A percentile compares a stretch with the other conserved stretches of the same genome.
phyloP scores from a whole-genome alignment of 2,329 filamentous ascomycete species.

The Xylariaceae sp. region DNA sequence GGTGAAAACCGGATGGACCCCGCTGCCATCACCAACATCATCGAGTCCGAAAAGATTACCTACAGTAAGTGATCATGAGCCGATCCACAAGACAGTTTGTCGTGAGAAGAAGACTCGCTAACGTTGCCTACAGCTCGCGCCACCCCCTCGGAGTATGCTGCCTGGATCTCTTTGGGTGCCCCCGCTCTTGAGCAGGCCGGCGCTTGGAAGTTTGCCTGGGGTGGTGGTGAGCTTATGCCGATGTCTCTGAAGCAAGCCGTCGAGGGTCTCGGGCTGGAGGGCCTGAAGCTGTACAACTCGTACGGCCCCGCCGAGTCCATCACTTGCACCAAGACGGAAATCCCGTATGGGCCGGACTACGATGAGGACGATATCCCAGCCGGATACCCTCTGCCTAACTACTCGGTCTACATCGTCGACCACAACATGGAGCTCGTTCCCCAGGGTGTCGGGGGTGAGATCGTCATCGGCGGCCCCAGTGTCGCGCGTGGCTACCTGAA shows the following conservation, averaged over 20 bases:
- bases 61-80: too few relatives aligned
- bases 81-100: too few relatives aligned
- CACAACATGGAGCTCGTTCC: conserved; percentile 3
- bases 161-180: conserved; percentile 20
- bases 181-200: conserved; percentile 4
- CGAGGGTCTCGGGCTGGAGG: conserved; percentile 3
- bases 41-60: conserved; percentile 25
- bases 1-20: conserved; percentile 25
- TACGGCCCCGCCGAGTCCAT: conserved; percentile 27
- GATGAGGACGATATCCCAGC: conserved; percentile 2
- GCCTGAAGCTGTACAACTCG: conserved; percentile 11
- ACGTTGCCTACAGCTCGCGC: too few relatives aligned
- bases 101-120: too few relatives aligned
- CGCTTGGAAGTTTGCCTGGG: conserved; percentile 4
- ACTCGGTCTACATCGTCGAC: conserved; percentile 8
- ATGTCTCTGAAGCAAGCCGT: conserved; percentile 7
- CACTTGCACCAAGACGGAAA: conserved; percentile 2
- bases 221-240: conserved; percentile 12
- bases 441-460: conserved; percentile 5
- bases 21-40: conserved; percentile 25
- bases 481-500: conserved; percentile 6
- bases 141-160: conserved; percentile 34
- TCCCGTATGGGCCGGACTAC: conserved; percentile 1
- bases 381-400: conserved; percentile 5
- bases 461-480: conserved; percentile 6